Evolutionary conservation across 441 rosid genomes (phyloP).

Genomic region (Corymbia citriodora): DNA sequence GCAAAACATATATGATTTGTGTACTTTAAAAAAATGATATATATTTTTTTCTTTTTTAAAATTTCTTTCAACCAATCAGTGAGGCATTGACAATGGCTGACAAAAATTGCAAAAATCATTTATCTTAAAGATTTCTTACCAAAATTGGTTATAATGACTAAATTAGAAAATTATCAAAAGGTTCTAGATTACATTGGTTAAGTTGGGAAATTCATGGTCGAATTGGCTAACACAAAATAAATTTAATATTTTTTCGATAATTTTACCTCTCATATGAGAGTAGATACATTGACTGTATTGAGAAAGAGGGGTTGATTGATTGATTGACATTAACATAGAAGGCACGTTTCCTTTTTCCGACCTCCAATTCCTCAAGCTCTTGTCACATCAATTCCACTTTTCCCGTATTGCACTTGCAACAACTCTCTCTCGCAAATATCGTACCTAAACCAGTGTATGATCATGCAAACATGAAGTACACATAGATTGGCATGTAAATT

Average conservation of each 20-base stretch:
- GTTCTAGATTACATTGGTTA: not conserved
- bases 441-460: not conserved
- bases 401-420: too few relatives aligned
- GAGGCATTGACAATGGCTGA: fast-evolving
- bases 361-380: not conserved
- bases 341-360: not conserved
- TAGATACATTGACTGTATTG: not conserved
- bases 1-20: too few relatives aligned
- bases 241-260: not conserved
- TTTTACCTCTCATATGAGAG: not conserved
- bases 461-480: not conserved
- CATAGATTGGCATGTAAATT: not conserved
- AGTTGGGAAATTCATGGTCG: not conserved
- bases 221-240: not conserved
- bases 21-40: too few relatives aligned
- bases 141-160: not conserved
- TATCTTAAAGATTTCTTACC: too few relatives aligned
- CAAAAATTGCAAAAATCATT: not conserved
- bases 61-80: not conserved
- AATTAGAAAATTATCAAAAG: not conserved
- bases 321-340: not conserved
- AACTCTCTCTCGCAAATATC: not conserved
- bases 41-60: too few relatives aligned
- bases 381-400: not conserved
- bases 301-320: not conserved